A percentile compares a stretch with the other conserved stretches of the same genome.
Evolutionary conservation across 176 grass and related monocot genomes (phyloP).

Genomic region (Secale cereale): DNA sequence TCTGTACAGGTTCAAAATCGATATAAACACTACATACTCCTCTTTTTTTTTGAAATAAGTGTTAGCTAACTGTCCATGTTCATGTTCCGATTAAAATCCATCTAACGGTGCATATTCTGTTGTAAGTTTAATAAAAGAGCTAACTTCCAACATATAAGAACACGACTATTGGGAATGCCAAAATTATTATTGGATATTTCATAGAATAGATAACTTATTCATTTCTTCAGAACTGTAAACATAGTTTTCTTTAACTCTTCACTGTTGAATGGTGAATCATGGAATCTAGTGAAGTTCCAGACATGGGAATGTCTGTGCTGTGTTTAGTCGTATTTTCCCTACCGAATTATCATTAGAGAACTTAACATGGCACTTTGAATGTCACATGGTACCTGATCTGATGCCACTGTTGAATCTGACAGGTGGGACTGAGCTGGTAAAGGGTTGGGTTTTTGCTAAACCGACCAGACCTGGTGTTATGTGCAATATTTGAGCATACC

Average conservation of each 20-base stretch:
- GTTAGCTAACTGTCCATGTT: background rate
- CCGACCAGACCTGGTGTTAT: background rate
- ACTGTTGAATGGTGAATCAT: background rate
- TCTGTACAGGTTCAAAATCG: constrained; percentile 33
- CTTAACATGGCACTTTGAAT: background rate
- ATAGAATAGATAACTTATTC: background rate
- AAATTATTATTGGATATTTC: background rate
- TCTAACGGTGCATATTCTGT: background rate
- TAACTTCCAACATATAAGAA: constrained; percentile 2
- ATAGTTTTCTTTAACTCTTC: background rate
- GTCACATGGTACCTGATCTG: background rate
- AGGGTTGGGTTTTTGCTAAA: background rate
- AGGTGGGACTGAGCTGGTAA: no score
- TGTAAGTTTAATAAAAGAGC: background rate
- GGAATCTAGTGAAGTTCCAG: background rate
- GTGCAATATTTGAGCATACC: background rate
- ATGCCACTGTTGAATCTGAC: background rate
- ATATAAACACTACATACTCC: background rate
- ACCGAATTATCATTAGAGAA: background rate
- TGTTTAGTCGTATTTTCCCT: background rate
- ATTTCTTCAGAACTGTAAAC: background rate
- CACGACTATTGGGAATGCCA: background rate
- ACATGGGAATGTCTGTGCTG: background rate
- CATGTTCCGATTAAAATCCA: background rate
- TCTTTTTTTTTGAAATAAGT: background rate